Evolutionary conservation across 2,329 filamentous ascomycete species (phyloP).

Genomic region (Aspergillus candidus): DNA sequence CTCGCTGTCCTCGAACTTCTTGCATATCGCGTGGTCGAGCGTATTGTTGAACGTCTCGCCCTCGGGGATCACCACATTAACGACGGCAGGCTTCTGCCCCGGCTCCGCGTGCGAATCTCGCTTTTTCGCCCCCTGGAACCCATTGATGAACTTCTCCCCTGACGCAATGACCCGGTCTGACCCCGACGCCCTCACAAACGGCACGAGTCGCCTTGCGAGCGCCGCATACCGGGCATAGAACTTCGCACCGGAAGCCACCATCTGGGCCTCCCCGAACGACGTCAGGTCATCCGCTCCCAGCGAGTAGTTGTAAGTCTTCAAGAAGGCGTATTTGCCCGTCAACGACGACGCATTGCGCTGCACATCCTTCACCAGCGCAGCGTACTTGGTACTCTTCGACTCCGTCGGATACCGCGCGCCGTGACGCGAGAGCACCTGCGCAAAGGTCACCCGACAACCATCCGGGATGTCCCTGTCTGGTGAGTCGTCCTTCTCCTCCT

Average conservation of each 20-base stretch:
- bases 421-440: slow-evolving; percentile 74
- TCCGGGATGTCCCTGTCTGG: slow-evolving; percentile 48
- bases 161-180: slow-evolving; percentile 68
- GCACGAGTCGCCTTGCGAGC: slow-evolving; percentile 53
- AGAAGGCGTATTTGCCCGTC: slow-evolving; percentile 59
- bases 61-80: slow-evolving; percentile 67
- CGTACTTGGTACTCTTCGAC: slow-evolving; percentile 61
- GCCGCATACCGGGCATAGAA: slow-evolving; percentile 68
- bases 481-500: slow-evolving; percentile 54
- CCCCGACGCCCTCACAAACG: slow-evolving; percentile 67
- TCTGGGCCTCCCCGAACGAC: slow-evolving; percentile 59
- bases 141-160: slow-evolving; percentile 67
- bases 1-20: slow-evolving; percentile 58
- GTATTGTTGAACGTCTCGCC: slow-evolving; percentile 67
- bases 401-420: slow-evolving; percentile 75
- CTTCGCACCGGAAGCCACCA: slow-evolving; percentile 67
- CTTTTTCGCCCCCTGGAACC: slow-evolving; percentile 58
- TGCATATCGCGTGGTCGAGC: slow-evolving; percentile 67
- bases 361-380: slow-evolving; percentile 58
- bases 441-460: slow-evolving; percentile 72
- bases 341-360: slow-evolving; percentile 54
- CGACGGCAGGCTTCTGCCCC: slow-evolving; percentile 47
- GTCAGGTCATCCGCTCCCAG: slow-evolving; percentile 67
- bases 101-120: slow-evolving; percentile 34
- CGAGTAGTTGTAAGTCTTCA: slow-evolving; percentile 64